Conservation (phyloP, 306 rosid genomes). For the Quercus rubra region DNA sequence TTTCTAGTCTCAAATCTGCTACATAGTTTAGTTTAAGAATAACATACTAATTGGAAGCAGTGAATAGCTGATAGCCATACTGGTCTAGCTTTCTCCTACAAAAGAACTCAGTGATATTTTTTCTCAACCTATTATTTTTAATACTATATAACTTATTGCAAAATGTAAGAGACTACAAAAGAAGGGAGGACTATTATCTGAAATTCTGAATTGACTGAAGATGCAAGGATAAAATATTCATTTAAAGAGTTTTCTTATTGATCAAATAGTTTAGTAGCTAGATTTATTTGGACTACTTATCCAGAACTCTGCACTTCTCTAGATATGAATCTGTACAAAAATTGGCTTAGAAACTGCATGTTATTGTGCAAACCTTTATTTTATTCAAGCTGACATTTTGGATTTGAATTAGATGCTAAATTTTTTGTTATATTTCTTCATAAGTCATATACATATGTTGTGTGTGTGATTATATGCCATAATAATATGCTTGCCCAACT, state of each 20-base stretch:
- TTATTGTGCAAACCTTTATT: neutral
- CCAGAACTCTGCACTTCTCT: neutral
- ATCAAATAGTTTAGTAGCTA: neutral
- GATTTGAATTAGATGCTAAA: neutral
- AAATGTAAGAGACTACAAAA: too few species aligned
- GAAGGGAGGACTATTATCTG: too few species aligned
- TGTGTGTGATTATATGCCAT: neutral
- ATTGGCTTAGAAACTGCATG: neutral
- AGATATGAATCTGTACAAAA: neutral
- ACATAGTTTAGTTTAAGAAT: neutral
- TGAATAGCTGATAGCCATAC: neutral
- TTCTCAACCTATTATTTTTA: neutral
- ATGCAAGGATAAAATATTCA: too few species aligned
- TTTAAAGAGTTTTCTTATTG: too few species aligned
- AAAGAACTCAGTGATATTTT: neutral
- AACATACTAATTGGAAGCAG: neutral
- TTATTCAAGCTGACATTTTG: neutral
- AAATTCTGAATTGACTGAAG: too few species aligned
- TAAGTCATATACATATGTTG: neutral
- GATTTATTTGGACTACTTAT: neutral
- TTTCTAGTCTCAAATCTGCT: neutral
- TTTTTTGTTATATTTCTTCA: neutral
- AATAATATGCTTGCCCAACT: neutral
- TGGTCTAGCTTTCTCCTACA: neutral
- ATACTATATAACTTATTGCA: neutral